Evolutionary conservation across 768 basidiomycete species (phyloP).

Genomic region (Candolleomyces eurysporus): DNA sequence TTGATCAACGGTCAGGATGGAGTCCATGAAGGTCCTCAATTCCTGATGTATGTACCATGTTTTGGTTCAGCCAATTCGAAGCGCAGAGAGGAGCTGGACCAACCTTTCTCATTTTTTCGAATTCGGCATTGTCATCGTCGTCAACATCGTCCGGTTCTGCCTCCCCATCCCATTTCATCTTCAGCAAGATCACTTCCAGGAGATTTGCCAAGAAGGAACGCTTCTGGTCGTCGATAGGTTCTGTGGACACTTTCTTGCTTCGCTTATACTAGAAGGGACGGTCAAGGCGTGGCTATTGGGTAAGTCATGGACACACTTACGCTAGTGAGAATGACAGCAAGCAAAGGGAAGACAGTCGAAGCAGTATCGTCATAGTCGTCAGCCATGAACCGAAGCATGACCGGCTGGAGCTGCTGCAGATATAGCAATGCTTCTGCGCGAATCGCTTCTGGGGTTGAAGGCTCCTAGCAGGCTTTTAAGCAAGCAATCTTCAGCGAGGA

Average conservation of each 20-base stretch:
- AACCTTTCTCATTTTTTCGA: constrained; percentile 85
- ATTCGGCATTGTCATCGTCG: constrained; percentile 81
- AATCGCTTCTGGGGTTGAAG: constrained; percentile 51
- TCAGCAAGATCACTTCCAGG: constrained; percentile 74
- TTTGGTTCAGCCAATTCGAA: background rate
- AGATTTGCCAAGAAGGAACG: constrained; percentile 77
- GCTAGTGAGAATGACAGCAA: constrained; percentile 68
- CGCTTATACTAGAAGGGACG: constrained; percentile 70
- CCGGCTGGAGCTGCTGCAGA: constrained; percentile 68
- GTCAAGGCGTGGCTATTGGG: constrained; percentile 2
- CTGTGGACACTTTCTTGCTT: constrained; percentile 55
- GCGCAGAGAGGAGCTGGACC: constrained; percentile 10
- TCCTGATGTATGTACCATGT: constrained; percentile 49
- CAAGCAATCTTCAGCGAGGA: constrained; percentile 10
- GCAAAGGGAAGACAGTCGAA: constrained; percentile 77
- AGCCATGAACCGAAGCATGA: constrained; percentile 84
- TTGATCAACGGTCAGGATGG: constrained; percentile 81
- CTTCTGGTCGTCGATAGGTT: constrained; percentile 61
- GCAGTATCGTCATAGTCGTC: constrained; percentile 91
- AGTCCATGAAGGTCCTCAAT: constrained; percentile 82
- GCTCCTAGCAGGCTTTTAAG: constrained; percentile 43
- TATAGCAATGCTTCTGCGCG: constrained; percentile 62
- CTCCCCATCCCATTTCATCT: constrained; percentile 89
- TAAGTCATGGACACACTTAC: constrained; percentile 44
- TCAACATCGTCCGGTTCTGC: constrained; percentile 81